Conservation (phyloP, 352 stramenopile species). For the Globisporangium iwayamae region DNA sequence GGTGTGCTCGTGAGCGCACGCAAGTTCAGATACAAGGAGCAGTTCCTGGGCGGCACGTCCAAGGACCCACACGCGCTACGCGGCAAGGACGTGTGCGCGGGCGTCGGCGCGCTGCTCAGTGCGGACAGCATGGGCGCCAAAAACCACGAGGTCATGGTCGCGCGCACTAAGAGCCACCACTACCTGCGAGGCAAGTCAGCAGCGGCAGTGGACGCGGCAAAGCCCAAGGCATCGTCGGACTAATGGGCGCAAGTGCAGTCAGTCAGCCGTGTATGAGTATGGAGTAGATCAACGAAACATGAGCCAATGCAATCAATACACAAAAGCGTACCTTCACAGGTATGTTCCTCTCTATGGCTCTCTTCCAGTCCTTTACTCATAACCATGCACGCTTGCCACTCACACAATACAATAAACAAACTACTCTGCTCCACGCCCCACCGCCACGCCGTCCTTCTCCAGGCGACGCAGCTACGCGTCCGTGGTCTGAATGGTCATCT, state of each 20-base stretch:
- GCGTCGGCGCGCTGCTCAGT: slow-evolving; percentile 32
- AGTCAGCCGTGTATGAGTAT: not conserved
- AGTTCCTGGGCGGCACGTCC: slow-evolving; percentile 29
- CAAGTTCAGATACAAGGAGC: slow-evolving; percentile 13
- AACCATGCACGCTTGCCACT: too few relatives aligned
- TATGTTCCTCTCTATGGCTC: too few relatives aligned
- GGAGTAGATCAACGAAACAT: too few relatives aligned
- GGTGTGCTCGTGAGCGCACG: slow-evolving; percentile 35
- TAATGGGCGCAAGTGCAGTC: not conserved
- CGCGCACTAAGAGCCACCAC: slow-evolving; percentile 22
- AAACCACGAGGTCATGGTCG: slow-evolving; percentile 29
- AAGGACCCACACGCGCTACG: slow-evolving; percentile 23
- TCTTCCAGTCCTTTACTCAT: too few relatives aligned
- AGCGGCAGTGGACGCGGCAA: too few relatives aligned
- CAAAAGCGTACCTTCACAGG: not conserved
- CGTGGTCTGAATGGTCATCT: slow-evolving; percentile 7
- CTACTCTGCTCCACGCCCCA: too few relatives aligned
- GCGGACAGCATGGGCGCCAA: slow-evolving; percentile 19
- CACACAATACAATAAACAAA: too few relatives aligned
- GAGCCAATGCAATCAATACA: not conserved
- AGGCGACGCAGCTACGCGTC: not conserved
- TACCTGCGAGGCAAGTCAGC: not conserved
- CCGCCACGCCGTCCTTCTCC: too few relatives aligned
- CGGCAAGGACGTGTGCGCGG: slow-evolving; percentile 34
- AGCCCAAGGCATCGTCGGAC: not conserved